Evolutionary conservation across 805 yeast genomes (phyloP).

Genomic region (Wickerhamomyces xylosicus): DNA sequence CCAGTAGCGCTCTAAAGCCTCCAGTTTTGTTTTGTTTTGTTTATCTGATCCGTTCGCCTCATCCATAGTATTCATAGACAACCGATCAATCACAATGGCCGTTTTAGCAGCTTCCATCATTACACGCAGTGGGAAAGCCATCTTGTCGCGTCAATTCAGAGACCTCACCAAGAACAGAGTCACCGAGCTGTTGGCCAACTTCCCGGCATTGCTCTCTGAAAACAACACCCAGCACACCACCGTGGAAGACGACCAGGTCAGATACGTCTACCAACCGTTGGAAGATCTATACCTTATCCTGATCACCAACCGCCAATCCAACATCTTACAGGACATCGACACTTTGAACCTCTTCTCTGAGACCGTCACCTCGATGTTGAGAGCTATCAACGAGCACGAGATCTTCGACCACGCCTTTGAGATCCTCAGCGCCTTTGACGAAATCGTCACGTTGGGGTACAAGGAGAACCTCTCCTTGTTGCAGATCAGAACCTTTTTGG

Average conservation of each 20-base stretch:
- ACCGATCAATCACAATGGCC: conserved; percentile 39
- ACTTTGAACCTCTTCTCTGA: conserved; percentile 81
- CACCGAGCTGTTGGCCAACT: conserved; percentile 73
- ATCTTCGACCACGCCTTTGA: conserved; percentile 80
- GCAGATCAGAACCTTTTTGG: conserved; percentile 83
- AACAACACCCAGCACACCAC: conserved; percentile 79
- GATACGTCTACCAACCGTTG: conserved; percentile 93
- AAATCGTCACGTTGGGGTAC: conserved; percentile 81
- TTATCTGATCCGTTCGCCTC: background rate
- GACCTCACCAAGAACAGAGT: conserved; percentile 80
- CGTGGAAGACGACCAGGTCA: conserved; percentile 82
- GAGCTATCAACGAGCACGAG: conserved; percentile 71
- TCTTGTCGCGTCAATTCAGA: conserved; percentile 84
- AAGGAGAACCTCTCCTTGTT: conserved; percentile 73
- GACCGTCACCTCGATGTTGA: conserved; percentile 64
- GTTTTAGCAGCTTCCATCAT: conserved; percentile 92
- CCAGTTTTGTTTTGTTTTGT: background rate
- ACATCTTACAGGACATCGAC: conserved; percentile 88
- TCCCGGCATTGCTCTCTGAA: conserved; percentile 69
- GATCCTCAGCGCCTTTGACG: conserved; percentile 86
- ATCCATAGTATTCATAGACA: background rate
- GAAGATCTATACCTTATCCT: conserved; percentile 88
- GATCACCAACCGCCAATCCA: conserved; percentile 83
- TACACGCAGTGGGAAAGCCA: conserved; percentile 86
- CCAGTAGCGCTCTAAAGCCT: too few species aligned